These are phyloP conservation scores for Aspergillus eucalypticola DNA, from an alignment of 2,329 filamentous ascomycete species.

Conservation along the genomic window DNA sequence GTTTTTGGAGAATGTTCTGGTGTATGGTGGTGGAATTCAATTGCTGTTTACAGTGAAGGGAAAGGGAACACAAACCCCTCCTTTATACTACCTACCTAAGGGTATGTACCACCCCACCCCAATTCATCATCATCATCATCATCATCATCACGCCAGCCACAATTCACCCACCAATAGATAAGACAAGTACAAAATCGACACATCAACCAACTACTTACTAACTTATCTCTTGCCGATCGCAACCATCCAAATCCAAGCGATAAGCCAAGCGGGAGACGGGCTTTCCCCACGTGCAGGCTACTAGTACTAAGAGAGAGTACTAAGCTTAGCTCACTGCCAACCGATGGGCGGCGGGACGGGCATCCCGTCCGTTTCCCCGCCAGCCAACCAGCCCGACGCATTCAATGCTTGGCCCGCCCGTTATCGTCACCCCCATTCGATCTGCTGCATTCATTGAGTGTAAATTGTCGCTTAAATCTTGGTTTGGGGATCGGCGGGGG, in stretches of 20 bases:
- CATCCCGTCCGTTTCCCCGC: neutral
- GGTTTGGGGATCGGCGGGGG: neutral
- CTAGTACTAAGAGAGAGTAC: too few relatives aligned
- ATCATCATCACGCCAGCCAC: too few relatives aligned
- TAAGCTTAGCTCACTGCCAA: too few relatives aligned
- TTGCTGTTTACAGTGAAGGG: too few relatives aligned
- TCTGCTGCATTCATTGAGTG: neutral
- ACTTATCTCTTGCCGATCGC: too few relatives aligned
- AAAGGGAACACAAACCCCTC: too few relatives aligned
- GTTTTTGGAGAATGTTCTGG: too few relatives aligned
- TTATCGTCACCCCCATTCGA: neutral
- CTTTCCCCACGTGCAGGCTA: neutral
- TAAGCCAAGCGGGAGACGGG: neutral
- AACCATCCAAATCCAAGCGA: neutral
- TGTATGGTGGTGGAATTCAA: too few relatives aligned
- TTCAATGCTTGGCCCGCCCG: neutral
- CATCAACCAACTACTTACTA: neutral
- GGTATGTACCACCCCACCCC: too few relatives aligned
- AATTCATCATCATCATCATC: too few relatives aligned
- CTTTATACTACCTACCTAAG: too few relatives aligned
- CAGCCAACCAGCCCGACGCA: neutral
- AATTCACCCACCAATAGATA: too few relatives aligned
- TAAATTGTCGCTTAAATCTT: neutral
- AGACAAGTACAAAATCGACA: neutral
- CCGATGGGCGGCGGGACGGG: neutral